Evolutionary conservation across 371 early-diverging fungal species (phyloP), one percentile per base, ranked within the genome.

Genomic region (Synchytrium microbalum): DNA sequence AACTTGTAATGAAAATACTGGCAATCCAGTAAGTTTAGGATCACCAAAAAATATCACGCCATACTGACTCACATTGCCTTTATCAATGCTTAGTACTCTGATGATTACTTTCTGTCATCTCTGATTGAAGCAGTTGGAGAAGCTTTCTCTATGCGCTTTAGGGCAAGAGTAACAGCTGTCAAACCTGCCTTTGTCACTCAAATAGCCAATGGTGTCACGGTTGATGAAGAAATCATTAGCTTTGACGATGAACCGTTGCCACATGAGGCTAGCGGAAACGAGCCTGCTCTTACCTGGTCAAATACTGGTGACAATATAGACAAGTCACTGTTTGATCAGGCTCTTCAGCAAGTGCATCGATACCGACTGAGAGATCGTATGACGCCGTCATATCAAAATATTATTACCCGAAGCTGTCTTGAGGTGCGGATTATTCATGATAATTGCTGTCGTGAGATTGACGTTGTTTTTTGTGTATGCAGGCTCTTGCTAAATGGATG

Each of bases 1-100:
- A 33, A 79, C 83, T 52, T 91, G 87, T 74, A 95, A 95, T 70
- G 95, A 96, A 74, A 95, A 96, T 68, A 84, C 89, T 32, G 86
- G 87, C 32, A 96, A 96, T 67, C 75, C 81, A 72, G 86, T 85
- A 73, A 64, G 64, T 24, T 0, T 69, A 76, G 54, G 3, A 55
- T 55, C 8, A 5, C 13, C 28, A 28, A 25, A n/a, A 32, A 28
- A 23, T 31, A 24, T 25, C 16, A 61, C 46, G 23, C 5, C 3
- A 38, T 23, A 26, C 16, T 16, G 51, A 28, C 23, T 55, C 24
- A 38, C 10, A 38, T 38, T n/a, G 23, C 30, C 46, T 10, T 52
- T 56, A 24, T n/a, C 33, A 51, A 27, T 27, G 1, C 54, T n/a
- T 58, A 82, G 73, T 92, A 84, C 62, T 86, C 92, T 1, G 96